phyloP scores from a whole-genome alignment of 805 yeast species.

The Spathaspora passalidarum region DNA sequence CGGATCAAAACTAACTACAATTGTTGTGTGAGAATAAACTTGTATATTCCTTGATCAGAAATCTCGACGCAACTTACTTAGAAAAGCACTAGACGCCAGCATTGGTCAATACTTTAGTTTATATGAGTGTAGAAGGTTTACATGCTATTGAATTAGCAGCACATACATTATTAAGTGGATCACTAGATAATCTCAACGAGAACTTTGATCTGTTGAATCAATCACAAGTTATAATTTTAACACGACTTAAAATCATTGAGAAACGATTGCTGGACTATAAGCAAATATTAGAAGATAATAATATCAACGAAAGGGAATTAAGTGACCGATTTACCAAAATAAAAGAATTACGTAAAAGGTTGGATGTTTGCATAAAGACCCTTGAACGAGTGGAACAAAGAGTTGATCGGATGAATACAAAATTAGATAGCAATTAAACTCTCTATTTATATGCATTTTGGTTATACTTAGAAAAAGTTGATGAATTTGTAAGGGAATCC shows the following conservation, averaged over 20 bases:
- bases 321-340: conserved; percentile 18
- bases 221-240: conserved; percentile 52
- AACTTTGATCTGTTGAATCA: conserved; percentile 53
- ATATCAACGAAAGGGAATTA: conserved; percentile 18
- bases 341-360: conserved; percentile 28
- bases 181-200: conserved; percentile 49
- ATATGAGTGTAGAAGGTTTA: conserved; percentile 15
- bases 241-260: conserved; percentile 45
- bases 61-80: too few relatives aligned
- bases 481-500: conserved; percentile 73
- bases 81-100: too few relatives aligned
- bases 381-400: conserved; percentile 36
- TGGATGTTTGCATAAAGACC: conserved; percentile 23
- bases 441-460: background rate
- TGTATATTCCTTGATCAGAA: too few relatives aligned
- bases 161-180: conserved; percentile 52
- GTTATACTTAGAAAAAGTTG: conserved; percentile 5
- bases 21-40: too few relatives aligned
- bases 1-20: too few relatives aligned
- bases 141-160: conserved; percentile 62
- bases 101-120: too few relatives aligned
- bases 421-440: background rate
- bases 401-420: conserved; percentile 21
- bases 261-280: conserved; percentile 26
- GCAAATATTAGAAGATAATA: conserved; percentile 14